Percentiles rank a stretch among this genome's conserved stretches.
Conservation (phyloP, 139 green algal genomes). For the Tetraselmis chui region DNA sequence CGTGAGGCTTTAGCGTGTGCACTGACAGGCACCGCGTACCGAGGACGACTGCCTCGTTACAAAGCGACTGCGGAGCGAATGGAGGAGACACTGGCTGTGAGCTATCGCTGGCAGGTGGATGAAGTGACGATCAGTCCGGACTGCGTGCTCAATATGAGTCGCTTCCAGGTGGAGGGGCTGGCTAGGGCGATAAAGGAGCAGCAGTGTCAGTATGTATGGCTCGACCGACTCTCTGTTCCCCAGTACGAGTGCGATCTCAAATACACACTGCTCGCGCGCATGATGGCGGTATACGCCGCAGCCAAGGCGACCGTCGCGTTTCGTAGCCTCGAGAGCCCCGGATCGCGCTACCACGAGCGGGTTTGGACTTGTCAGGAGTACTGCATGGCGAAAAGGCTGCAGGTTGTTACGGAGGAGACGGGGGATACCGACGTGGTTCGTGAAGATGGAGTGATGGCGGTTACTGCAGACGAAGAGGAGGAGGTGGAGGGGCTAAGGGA, state of each 20-base stretch:
- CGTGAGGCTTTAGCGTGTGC: neutral
- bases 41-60: neutral
- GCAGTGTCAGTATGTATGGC: neutral
- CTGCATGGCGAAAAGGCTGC: neutral
- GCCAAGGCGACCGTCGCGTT: neutral
- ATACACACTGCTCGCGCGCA: neutral
- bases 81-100: neutral
- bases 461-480: neutral
- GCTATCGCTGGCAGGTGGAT: neutral
- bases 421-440: neutral
- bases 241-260: neutral
- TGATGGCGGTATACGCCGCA: neutral
- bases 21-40: neutral
- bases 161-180: neutral
- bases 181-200: neutral
- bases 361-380: neutral
- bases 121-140: neutral
- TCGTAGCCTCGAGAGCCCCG: neutral
- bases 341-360: neutral
- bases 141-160: neutral
- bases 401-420: neutral
- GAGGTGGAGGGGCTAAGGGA: neutral
- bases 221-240: neutral
- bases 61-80: neutral
- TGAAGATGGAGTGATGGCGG: neutral